Evolutionary conservation across 768 basidiomycete genomes (phyloP), one percentile per base, ranked within the genome.

Genomic region (Hygrocybe punicea): DNA sequence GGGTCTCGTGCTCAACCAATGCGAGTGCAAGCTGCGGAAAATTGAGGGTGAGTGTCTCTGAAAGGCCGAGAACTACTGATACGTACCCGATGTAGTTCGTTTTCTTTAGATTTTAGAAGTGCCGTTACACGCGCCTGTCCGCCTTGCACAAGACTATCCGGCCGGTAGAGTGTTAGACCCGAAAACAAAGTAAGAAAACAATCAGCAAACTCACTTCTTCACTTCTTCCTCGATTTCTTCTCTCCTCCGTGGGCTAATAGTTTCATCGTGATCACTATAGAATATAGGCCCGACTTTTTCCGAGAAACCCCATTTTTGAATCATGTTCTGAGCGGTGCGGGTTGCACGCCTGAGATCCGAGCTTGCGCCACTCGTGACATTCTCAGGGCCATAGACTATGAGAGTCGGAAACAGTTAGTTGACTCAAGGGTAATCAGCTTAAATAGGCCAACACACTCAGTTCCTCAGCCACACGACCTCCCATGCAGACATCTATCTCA

Each of bases 391-490:
- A 67, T 92, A 96, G 58, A 96, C 91, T 93, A 60, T 14, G 49
- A 14, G 16, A 50, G 9, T 16, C 49, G 56, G 51, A 51, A 25
- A 54, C 51, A 44, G 58, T 61, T 13, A 56, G 21, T 37, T 21
- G 25, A 35, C n/a, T n/a, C 33, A 16, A 21, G n/a, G 23, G 21
- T 10, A 34, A 4, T 25, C 13, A 2, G 34, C 14, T 19, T 29
- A 13, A 47, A 24, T 29, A 29, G 33, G 50, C 47, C 25, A 33
- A 55, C 86, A 63, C 66, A 89, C 91, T 82, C 62, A 97, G 71
- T 74, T 91, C 92, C 72, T 99, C 97, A 21, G 97, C 97, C 6
- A 94, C 90, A 49, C 97, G 87, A 19, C 97, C 96, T 10, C 94
- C 96, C 81, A 98, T 89, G 33, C 83, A 85, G 21, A 97, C 94